phyloP scores from a whole-genome alignment of 257 asterid genomes.

The Nicotiana noctiflora region DNA sequence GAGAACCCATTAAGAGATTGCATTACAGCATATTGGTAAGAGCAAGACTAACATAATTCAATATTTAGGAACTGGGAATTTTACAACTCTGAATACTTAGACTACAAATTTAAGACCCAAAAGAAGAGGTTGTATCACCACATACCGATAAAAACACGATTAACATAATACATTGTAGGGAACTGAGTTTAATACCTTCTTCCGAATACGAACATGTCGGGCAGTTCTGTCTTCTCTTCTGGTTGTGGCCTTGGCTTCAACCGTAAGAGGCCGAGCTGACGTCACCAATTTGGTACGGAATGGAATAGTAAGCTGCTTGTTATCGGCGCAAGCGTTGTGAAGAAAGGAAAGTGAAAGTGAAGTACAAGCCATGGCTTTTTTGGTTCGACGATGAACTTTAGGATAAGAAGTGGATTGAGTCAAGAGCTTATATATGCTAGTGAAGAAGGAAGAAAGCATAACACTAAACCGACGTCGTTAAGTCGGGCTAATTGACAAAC shows the following conservation, averaged over 20 bases:
- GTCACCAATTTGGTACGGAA: constrained; percentile 21
- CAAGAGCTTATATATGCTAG: no score
- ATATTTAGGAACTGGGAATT: background rate
- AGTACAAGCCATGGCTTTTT: constrained; percentile 3
- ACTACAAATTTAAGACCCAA: background rate
- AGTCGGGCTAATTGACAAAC: no score
- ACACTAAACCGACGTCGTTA: no score
- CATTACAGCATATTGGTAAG: background rate
- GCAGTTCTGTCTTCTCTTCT: constrained; percentile 62
- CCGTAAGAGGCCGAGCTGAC: constrained; percentile 28
- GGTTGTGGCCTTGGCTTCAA: constrained; percentile 50
- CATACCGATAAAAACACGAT: background rate
- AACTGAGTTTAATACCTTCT: constrained; percentile 41
- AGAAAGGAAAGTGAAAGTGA: constrained; percentile 37
- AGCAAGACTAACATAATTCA: background rate
- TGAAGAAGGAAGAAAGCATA: no score
- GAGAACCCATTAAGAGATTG: background rate
- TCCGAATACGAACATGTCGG: constrained; percentile 77
- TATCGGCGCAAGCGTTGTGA: constrained; percentile 24
- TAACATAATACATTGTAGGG: background rate
- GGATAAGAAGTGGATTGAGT: no score
- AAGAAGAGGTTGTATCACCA: background rate
- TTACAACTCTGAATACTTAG: background rate
- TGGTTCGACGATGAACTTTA: no score
- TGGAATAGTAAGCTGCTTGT: constrained; percentile 26